Percentiles rank a stretch among this genome's conserved stretches.
phyloP scores from a whole-genome alignment of 2,329 filamentous ascomycete species.

The Aurifilum marmelostoma region DNA sequence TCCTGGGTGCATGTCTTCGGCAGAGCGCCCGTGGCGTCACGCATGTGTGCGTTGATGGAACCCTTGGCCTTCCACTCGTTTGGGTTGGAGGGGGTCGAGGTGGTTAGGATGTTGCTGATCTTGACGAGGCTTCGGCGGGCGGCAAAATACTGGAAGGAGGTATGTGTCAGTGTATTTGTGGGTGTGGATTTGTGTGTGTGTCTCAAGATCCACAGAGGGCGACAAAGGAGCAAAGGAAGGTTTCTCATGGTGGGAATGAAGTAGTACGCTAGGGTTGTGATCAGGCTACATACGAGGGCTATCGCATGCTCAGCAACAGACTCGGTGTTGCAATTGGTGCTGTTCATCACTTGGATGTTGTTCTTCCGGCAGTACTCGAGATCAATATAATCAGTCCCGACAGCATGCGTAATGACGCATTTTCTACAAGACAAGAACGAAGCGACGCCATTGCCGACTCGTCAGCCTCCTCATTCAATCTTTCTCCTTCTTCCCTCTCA shows the following conservation, averaged over 20 bases:
- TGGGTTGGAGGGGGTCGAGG: conserved; percentile 15
- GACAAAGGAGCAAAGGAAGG: not conserved
- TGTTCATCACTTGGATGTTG: conserved; percentile 33
- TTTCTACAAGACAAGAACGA: conserved; percentile 25
- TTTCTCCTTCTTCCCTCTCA: not conserved
- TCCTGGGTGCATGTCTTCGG: conserved; percentile 28
- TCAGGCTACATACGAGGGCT: conserved; percentile 22
- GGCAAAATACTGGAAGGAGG: conserved; percentile 29
- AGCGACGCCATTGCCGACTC: not conserved
- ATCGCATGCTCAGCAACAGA: conserved; percentile 34
- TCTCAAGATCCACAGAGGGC: not conserved
- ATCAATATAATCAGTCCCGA: conserved; percentile 34
- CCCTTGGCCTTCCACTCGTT: conserved; percentile 29
- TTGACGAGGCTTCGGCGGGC: conserved; percentile 31
- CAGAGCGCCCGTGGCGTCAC: conserved; percentile 13
- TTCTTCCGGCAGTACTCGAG: conserved; percentile 31
- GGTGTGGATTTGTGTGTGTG: too few relatives aligned
- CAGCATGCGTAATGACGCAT: conserved; percentile 34
- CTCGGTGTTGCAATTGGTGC: conserved; percentile 31
- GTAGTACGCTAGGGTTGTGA: too few relatives aligned
- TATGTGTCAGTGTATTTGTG: not conserved
- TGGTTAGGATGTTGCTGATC: conserved; percentile 31
- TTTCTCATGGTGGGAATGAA: too few relatives aligned
- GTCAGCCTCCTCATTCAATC: not conserved
- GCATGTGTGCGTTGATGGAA: conserved; percentile 19